Evolutionary conservation across 2,329 filamentous ascomycete genomes (phyloP).

Genomic region (Raffaelea arxii): DNA sequence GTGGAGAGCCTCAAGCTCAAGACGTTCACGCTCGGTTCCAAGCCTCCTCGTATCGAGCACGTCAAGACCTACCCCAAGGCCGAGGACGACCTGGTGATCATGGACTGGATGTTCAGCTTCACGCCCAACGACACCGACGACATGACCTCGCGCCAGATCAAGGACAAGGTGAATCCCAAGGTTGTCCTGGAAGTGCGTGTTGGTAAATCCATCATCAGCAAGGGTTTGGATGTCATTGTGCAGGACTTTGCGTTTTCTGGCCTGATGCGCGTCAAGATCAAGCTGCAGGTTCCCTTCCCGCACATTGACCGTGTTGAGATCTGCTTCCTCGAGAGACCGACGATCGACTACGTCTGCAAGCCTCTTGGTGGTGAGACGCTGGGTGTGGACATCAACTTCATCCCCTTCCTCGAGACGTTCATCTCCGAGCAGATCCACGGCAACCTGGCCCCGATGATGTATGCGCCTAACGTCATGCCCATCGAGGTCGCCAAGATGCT

Average conservation of each 20-base stretch:
- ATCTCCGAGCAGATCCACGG: conserved; percentile 95
- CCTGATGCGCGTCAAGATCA: conserved; percentile 93
- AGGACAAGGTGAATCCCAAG: conserved; percentile 95
- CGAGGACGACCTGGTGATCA: conserved; percentile 89
- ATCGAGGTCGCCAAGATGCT: conserved; percentile 99
- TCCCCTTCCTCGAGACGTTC: conserved; percentile 85
- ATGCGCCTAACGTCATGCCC: conserved; percentile 92
- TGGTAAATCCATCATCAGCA: conserved; percentile 94
- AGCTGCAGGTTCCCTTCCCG: conserved; percentile 90
- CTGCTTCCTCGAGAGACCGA: conserved; percentile 82
- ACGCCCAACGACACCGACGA: conserved; percentile 90
- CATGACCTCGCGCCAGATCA: conserved; percentile 80
- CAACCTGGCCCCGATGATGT: conserved; percentile 95
- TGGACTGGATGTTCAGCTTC: conserved; percentile 99
- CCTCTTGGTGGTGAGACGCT: conserved; percentile 90
- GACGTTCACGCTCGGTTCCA: conserved; percentile 87
- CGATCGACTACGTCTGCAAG: conserved; percentile 96
- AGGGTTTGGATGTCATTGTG: conserved; percentile 93
- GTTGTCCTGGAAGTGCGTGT: conserved; percentile 89
- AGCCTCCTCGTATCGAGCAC: conserved; percentile 91
- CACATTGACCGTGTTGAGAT: conserved; percentile 93
- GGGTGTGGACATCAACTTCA: conserved; percentile 98
- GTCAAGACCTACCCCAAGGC: conserved; percentile 97
- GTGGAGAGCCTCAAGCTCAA: conserved; percentile 89
- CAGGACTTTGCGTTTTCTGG: conserved; percentile 96